Percentiles rank a stretch among this genome's conserved stretches.
Evolutionary conservation across 73 alveolate genomes (phyloP).

Genomic region (Paramecium octaurelia): DNA sequence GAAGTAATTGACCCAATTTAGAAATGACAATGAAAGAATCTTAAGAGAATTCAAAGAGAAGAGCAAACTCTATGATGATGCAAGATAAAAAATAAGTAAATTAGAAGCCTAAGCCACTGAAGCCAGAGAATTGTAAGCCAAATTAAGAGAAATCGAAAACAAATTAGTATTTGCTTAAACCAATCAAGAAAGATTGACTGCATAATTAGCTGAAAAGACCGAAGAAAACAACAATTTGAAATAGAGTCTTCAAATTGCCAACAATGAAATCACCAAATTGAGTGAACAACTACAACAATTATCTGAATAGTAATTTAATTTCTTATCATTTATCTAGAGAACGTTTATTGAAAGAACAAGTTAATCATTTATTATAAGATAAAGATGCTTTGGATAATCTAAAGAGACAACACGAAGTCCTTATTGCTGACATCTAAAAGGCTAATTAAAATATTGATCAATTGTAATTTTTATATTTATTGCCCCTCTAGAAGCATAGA

Average conservation of each 20-base stretch:
- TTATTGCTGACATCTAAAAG: not conserved
- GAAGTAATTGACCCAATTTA: not conserved
- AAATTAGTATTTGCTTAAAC: conserved; percentile 25
- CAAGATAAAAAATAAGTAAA: conserved; percentile 15
- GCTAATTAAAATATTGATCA: not conserved
- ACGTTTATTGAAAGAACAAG: not conserved
- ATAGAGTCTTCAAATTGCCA: not conserved
- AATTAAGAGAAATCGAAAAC: conserved; percentile 34
- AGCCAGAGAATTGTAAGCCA: not conserved
- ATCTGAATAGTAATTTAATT: not conserved
- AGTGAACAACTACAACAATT: not conserved
- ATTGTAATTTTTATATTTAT: not conserved
- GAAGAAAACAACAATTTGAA: not conserved
- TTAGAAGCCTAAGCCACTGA: conserved; percentile 4
- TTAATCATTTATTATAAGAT: not conserved
- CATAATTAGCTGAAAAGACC: not conserved
- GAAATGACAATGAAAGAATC: conserved; percentile 46
- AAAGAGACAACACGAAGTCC: not conserved
- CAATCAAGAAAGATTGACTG: not conserved
- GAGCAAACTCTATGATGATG: not conserved
- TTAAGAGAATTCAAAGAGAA: conserved; percentile 29
- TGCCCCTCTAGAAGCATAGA: not conserved
- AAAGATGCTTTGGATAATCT: not conserved
- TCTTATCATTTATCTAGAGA: not conserved
- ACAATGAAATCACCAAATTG: not conserved